Percentiles rank a stretch among this genome's conserved stretches.
Conservation (phyloP, 441 rosid genomes). For the Sinapis alba region DNA sequence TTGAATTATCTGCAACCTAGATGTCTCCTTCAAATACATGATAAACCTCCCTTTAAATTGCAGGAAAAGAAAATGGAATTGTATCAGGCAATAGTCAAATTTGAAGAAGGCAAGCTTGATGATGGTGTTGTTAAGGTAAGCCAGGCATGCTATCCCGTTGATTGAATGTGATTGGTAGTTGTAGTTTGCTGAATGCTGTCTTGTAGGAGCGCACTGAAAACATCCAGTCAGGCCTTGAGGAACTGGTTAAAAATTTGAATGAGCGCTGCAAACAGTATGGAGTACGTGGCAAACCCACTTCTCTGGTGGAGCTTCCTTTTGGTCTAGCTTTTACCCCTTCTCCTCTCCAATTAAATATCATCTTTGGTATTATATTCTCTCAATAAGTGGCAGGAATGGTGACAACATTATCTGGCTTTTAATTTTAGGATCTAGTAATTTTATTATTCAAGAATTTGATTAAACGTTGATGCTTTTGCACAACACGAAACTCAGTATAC, state of each 20-base stretch:
- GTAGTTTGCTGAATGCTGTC: slow-evolving; percentile 32
- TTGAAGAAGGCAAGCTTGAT: slow-evolving; percentile 70
- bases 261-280: slow-evolving; percentile 96
- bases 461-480: too few species aligned
- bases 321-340: slow-evolving; percentile 52
- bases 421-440: not conserved
- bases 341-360: slow-evolving; percentile 16
- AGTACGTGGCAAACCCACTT: slow-evolving; percentile 82
- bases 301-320: slow-evolving; percentile 95
- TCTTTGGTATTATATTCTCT: not conserved
- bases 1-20: slow-evolving; percentile 16
- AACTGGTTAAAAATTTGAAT: slow-evolving; percentile 73
- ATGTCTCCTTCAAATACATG: slow-evolving; percentile 18
- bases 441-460: not conserved
- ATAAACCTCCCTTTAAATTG: slow-evolving; percentile 29
- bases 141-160: slow-evolving; percentile 25
- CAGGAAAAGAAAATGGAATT: slow-evolving; percentile 96
- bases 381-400: slow-evolving; percentile 15
- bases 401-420: not conserved
- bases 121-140: slow-evolving; percentile 66
- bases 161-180: slow-evolving; percentile 32
- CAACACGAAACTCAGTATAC: too few species aligned
- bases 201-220: slow-evolving; percentile 73
- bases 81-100: slow-evolving; percentile 81
- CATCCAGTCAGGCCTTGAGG: slow-evolving; percentile 82